Evolutionary conservation across 805 yeast genomes (phyloP).

Genomic region (Wickerhamiella brachini): DNA sequence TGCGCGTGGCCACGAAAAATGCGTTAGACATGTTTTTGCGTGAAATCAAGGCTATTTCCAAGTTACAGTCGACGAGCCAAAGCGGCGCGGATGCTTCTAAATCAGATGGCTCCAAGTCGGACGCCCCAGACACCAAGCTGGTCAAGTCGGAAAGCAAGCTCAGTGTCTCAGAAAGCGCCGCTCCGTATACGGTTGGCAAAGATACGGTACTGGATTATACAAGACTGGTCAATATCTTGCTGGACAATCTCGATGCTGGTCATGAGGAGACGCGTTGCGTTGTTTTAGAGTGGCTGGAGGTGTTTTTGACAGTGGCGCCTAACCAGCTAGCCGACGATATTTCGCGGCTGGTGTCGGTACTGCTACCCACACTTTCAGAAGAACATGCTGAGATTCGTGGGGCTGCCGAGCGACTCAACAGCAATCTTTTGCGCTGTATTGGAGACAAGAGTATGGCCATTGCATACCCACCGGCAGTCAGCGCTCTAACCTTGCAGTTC

Average conservation of each 20-base stretch:
- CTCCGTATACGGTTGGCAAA: slow-evolving; percentile 57
- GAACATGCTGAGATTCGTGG: slow-evolving; percentile 35
- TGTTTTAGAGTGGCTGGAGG: slow-evolving; percentile 70
- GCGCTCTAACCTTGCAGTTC: slow-evolving; percentile 59
- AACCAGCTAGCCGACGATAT: slow-evolving; percentile 57
- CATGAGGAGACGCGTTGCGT: slow-evolving; percentile 67
- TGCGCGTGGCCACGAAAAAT: slow-evolving; percentile 70
- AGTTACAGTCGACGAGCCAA: slow-evolving; percentile 33
- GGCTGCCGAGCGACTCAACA: slow-evolving; percentile 43
- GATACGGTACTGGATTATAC: slow-evolving; percentile 72
- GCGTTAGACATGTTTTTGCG: slow-evolving; percentile 60
- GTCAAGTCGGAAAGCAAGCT: neutral
- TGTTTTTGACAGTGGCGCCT: slow-evolving; percentile 60
- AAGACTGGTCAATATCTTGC: slow-evolving; percentile 62
- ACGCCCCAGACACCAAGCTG: neutral
- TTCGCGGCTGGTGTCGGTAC: slow-evolving; percentile 58
- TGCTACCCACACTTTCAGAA: slow-evolving; percentile 50
- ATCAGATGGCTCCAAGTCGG: neutral
- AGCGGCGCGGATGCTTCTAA: neutral
- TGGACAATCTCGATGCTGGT: slow-evolving; percentile 64
- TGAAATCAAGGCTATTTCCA: slow-evolving; percentile 67
- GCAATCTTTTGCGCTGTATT: slow-evolving; percentile 40
- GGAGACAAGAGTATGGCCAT: slow-evolving; percentile 24
- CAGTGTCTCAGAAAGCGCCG: neutral
- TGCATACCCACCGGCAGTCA: slow-evolving; percentile 49